Conservation (phyloP, 768 basidiomycete genomes). For the Boletus speciosus region DNA sequence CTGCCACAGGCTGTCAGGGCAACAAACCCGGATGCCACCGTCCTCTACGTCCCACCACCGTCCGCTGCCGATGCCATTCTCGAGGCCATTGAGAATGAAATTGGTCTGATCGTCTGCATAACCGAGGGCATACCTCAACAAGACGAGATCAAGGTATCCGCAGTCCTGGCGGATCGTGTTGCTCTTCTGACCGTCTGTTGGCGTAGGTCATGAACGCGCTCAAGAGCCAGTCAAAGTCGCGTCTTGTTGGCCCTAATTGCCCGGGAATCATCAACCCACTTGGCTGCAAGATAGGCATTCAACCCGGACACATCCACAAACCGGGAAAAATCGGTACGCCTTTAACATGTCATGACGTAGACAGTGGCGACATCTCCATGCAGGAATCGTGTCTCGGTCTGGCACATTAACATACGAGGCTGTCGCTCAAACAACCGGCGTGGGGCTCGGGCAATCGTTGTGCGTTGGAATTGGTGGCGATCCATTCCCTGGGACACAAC, state of each 20-base stretch:
- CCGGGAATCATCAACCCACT: constrained; percentile 96
- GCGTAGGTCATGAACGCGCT: constrained; percentile 86
- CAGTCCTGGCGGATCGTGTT: not conserved
- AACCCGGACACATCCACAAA: constrained; percentile 95
- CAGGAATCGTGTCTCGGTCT: constrained; percentile 92
- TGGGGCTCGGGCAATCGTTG: constrained; percentile 93
- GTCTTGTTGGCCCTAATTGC: constrained; percentile 98
- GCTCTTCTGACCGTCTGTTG: not conserved
- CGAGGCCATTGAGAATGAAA: constrained; percentile 98
- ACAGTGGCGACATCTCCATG: not conserved
- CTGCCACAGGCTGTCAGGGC: constrained; percentile 74
- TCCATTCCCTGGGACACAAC: constrained; percentile 94
- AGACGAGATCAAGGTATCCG: constrained; percentile 85
- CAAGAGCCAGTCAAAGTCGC: constrained; percentile 88
- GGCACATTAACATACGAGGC: constrained; percentile 98
- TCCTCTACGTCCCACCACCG: constrained; percentile 98
- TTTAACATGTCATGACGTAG: not conserved
- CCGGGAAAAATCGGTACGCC: constrained; percentile 89
- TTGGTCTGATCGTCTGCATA: constrained; percentile 95
- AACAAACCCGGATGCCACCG: constrained; percentile 85
- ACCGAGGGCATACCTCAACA: constrained; percentile 98
- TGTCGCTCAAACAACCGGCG: constrained; percentile 93
- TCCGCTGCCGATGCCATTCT: constrained; percentile 95
- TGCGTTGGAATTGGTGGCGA: constrained; percentile 98
- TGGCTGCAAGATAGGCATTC: constrained; percentile 99